Base-by-base conservation (phyloP, 306 rosid genomes). In the Cotoneaster glaucophyllus region DNA sequence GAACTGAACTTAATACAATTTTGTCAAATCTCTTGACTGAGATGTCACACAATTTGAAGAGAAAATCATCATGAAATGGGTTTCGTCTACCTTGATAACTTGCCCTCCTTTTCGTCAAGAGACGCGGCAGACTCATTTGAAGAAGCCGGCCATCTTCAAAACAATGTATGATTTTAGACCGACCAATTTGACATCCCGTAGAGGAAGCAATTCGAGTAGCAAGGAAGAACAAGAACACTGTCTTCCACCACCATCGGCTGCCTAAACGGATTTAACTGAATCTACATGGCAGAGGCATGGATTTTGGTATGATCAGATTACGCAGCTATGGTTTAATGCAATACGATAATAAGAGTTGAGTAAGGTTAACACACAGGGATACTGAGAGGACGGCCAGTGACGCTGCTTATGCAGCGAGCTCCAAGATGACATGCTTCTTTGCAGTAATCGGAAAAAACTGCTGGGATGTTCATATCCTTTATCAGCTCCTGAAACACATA, bases 341-440 rank as follows among this genome's bases (percentile, higher is more conserved):
- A 24, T 10, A 3, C 17, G 12, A 34, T 75, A 26, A 76, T 6
- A 69, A 21, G 4, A 66, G 32, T 45, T 26, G 25, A 53, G 75
- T 41, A 56, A 54, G 11, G 53, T 29, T 61, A 78, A 77, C 92
- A 65, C 50, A 95, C 98, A 34, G 93, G 97, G 76, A 85, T 75
- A 44, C 78, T 78, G 61, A 75, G 91, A 69, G 93, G 74, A 72
- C 66, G 70, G 41, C 86, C 86, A 15, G 88, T 79, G 70, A 89
- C 75, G 29, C 85, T 79, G 82, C 86, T 81, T 37, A 95, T 75
- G 83, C 96, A 90, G 84, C 81, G 29, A 71, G 91, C 91, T 70
- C 93, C 98, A 69, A 95, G 93, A 85, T 95, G 89, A 82, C 96
- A 95, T 41, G 97, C 98, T 87, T 95, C 98, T 87, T 92, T 93